Evolutionary conservation across 371 early-diverging fungal genomes (phyloP).

Genomic region (Mucor circinelloides): DNA sequence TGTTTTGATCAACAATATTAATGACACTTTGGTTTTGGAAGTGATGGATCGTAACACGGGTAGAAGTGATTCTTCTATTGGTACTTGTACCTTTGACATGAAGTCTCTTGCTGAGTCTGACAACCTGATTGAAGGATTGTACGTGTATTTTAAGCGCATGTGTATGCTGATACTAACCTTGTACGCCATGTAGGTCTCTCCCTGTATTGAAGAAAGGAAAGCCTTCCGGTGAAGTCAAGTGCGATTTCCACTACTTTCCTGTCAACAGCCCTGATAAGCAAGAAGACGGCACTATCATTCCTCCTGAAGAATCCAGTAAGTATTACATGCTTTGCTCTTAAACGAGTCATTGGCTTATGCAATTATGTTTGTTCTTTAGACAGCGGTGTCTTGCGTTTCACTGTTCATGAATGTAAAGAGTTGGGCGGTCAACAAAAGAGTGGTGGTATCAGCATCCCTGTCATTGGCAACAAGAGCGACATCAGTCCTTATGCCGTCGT

Average conservation of each 20-base stretch:
- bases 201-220: conserved; percentile 47
- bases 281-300: conserved; percentile 51
- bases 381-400: conserved; percentile 58
- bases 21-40: conserved; percentile 38
- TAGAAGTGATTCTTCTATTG: conserved; percentile 42
- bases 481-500: conserved; percentile 54
- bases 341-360: neutral
- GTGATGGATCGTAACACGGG: conserved; percentile 51
- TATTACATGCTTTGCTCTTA: neutral
- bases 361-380: conserved; percentile 21
- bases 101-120: conserved; percentile 55
- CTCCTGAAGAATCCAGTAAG: conserved; percentile 51
- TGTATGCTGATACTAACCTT: neutral
- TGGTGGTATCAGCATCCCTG: conserved; percentile 42
- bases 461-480: conserved; percentile 39
- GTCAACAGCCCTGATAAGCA: conserved; percentile 38
- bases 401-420: conserved; percentile 56
- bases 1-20: conserved; percentile 41
- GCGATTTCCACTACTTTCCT: conserved; percentile 48
- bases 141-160: conserved; percentile 4
- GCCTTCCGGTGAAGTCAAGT: conserved; percentile 47
- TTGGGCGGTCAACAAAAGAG: conserved; percentile 35
- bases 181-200: conserved; percentile 18
- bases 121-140: conserved; percentile 38
- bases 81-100: conserved; percentile 60